These are phyloP conservation scores for Pythium rishiriense DNA, from an alignment of 352 stramenopile genomes.

Conservation along the genomic window DNA sequence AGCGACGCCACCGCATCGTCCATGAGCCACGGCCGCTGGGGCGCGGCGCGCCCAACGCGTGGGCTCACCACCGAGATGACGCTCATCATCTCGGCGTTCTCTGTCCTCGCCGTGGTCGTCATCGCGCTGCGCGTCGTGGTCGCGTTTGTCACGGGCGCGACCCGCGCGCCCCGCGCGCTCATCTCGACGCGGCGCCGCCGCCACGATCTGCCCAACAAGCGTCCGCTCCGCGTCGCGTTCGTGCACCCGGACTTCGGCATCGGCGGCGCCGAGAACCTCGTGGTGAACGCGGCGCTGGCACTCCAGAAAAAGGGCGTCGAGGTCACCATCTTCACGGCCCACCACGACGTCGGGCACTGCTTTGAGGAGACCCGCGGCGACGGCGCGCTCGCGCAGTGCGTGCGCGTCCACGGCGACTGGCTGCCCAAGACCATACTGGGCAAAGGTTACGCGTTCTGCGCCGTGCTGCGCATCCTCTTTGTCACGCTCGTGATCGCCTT, in stretches of 20 bases:
- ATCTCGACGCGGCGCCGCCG: neutral
- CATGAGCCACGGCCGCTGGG: constrained; percentile 14
- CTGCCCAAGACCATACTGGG: constrained; percentile 91
- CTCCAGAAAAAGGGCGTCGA: constrained; percentile 80
- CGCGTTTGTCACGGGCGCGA: constrained; percentile 15
- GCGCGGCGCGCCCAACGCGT: constrained; percentile 5
- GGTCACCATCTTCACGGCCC: constrained; percentile 95
- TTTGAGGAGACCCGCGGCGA: constrained; percentile 92
- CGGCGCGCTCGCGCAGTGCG: constrained; percentile 65
- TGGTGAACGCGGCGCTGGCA: constrained; percentile 90
- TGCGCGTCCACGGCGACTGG: constrained; percentile 93
- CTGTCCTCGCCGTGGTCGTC: neutral
- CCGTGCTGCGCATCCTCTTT: constrained; percentile 93
- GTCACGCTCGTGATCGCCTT: constrained; percentile 73
- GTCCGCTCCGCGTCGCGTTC: constrained; percentile 87
- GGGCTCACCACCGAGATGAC: constrained; percentile 14
- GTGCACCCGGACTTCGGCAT: constrained; percentile 99
- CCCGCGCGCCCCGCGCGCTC: constrained; percentile 1
- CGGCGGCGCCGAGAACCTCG: constrained; percentile 94
- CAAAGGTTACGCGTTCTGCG: constrained; percentile 92
- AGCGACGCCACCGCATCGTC: neutral
- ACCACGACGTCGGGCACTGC: constrained; percentile 94
- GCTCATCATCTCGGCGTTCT: constrained; percentile 3
- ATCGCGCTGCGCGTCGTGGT: neutral
- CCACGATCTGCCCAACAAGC: neutral